phyloP scores from a whole-genome alignment of 495 filamentous ascomycete species.

The Podospora didyma region DNA sequence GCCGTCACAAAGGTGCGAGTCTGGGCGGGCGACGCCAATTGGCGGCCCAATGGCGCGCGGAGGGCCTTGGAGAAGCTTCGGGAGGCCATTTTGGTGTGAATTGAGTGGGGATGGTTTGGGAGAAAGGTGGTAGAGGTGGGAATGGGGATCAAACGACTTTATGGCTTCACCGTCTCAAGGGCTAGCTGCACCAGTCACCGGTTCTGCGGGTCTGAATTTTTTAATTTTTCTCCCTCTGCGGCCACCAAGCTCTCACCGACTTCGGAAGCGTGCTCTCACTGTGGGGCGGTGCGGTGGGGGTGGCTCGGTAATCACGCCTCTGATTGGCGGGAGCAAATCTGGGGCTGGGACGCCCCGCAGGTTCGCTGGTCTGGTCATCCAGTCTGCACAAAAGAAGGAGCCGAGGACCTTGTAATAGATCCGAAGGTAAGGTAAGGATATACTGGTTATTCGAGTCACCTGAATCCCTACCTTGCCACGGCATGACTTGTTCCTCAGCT shows the following conservation, averaged over 20 bases:
- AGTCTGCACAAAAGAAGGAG: neutral
- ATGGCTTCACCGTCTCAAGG: slow-evolving; percentile 22
- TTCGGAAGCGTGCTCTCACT: slow-evolving; percentile 20
- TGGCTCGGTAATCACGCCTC: neutral
- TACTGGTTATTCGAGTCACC: too few species aligned
- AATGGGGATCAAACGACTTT: slow-evolving; percentile 23
- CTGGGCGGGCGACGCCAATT: slow-evolving; percentile 63
- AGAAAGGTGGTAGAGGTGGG: slow-evolving; percentile 17
- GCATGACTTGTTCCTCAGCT: too few species aligned
- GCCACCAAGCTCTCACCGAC: slow-evolving; percentile 25
- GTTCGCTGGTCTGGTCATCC: neutral
- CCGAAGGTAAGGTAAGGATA: too few species aligned
- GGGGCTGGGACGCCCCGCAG: slow-evolving; percentile 9
- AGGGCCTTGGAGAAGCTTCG: slow-evolving; percentile 78
- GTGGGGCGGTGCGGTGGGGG: slow-evolving; percentile 19
- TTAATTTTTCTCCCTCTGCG: slow-evolving; percentile 18
- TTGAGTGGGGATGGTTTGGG: slow-evolving; percentile 30
- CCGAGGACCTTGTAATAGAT: neutral
- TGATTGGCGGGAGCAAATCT: slow-evolving; percentile 18
- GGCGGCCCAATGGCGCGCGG: slow-evolving; percentile 68
- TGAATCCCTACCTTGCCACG: too few species aligned
- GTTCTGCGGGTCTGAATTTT: slow-evolving; percentile 26
- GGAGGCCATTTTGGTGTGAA: slow-evolving; percentile 71
- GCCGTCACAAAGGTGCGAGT: slow-evolving; percentile 67
- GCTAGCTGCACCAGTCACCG: slow-evolving; percentile 10